A percentile compares a stretch with the other conserved stretches of the same genome.
Conservation (phyloP, 2,329 filamentous ascomycete genomes). For the Cryphonectria naterciae region DNA sequence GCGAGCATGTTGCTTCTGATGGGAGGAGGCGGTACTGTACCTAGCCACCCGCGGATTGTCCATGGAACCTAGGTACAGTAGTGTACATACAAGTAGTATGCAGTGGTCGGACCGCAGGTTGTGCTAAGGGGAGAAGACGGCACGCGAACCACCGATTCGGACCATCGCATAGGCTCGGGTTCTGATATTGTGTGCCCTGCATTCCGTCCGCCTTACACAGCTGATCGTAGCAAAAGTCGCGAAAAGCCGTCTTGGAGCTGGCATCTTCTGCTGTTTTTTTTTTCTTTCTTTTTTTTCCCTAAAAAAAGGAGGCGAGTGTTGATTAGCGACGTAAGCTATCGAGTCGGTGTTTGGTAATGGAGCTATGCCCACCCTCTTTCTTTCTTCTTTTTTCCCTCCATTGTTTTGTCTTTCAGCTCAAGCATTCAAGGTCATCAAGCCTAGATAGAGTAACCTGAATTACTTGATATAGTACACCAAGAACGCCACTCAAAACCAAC, state of each 20-base stretch:
- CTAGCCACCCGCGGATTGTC: background rate
- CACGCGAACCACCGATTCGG: background rate
- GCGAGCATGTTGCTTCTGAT: no score
- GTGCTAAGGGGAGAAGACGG: background rate
- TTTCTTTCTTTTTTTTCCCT: no score
- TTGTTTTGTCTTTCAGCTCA: background rate
- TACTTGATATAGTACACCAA: background rate
- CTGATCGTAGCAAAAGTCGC: background rate
- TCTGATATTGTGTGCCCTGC: background rate
- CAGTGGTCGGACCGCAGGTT: background rate
- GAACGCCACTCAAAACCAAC: background rate
- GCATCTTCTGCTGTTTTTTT: background rate
- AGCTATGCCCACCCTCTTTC: background rate
- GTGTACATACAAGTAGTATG: background rate
- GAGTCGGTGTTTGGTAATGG: background rate
- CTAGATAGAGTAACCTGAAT: no score
- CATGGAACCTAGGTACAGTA: background rate
- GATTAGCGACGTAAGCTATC: background rate
- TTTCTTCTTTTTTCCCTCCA: background rate
- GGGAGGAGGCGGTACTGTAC: no score
- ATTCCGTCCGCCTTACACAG: background rate
- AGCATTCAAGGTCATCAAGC: background rate
- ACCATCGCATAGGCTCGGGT: background rate
- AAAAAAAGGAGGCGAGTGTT: background rate
- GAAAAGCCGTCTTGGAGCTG: background rate